These are phyloP conservation scores for Pichia inconspicua DNA, from an alignment of 1,139 yeast species.

Conservation along the genomic window DNA sequence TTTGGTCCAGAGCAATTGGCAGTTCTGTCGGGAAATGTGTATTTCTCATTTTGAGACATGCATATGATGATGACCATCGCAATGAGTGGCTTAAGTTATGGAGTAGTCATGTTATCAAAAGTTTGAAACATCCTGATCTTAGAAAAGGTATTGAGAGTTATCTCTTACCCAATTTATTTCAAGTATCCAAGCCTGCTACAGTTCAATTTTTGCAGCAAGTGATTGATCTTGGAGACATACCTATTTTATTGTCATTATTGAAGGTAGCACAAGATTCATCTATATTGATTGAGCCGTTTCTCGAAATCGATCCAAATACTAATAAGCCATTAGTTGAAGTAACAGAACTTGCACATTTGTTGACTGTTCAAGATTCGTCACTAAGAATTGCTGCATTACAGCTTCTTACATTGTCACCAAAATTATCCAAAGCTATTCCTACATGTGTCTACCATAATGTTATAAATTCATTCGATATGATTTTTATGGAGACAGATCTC, in stretches of 20 bases:
- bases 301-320: constrained; percentile 23
- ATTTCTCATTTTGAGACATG: constrained; percentile 36
- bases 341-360: constrained; percentile 31
- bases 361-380: constrained; percentile 36
- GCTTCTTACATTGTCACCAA: constrained; percentile 52
- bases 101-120: constrained; percentile 35
- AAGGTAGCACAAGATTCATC: constrained; percentile 59
- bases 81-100: constrained; percentile 47
- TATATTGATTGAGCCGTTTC: constrained; percentile 45
- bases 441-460: constrained; percentile 37
- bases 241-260: constrained; percentile 46
- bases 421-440: constrained; percentile 51
- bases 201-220: constrained; percentile 30
- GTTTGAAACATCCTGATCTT: constrained; percentile 29
- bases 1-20: constrained; percentile 56
- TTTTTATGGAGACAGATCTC: constrained; percentile 56
- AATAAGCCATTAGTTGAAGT: constrained; percentile 29
- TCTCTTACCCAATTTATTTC: constrained; percentile 56
- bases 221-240: constrained; percentile 26
- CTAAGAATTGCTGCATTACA: constrained; percentile 54
- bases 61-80: constrained; percentile 21
- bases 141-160: constrained; percentile 49
- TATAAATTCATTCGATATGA: constrained; percentile 35
- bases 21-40: constrained; percentile 62
- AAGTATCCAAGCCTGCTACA: constrained; percentile 39